A percentile compares a stretch with the other conserved stretches of the same genome.
Evolutionary conservation across 768 basidiomycete species (phyloP).

Genomic region (Chalciporus chontae): DNA sequence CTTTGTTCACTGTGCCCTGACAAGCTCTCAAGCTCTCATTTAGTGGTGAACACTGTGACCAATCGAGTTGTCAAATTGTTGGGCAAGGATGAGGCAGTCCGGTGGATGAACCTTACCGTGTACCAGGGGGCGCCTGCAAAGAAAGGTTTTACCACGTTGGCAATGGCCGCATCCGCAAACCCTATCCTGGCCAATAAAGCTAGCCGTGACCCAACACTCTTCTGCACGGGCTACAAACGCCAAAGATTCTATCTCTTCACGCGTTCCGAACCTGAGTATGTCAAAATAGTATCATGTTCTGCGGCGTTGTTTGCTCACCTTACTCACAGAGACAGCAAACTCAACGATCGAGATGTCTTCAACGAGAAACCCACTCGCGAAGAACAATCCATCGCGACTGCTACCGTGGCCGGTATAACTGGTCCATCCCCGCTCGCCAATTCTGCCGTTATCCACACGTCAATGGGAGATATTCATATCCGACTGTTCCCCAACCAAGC

Average conservation of each 20-base stretch:
- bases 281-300: slow-evolving; percentile 10
- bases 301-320: neutral
- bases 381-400: slow-evolving; percentile 82
- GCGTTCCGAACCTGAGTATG: slow-evolving; percentile 84
- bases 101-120: slow-evolving; percentile 83
- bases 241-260: slow-evolving; percentile 95
- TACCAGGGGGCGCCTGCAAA: slow-evolving; percentile 96
- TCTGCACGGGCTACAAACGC: slow-evolving; percentile 91
- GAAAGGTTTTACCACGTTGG: slow-evolving; percentile 78
- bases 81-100: slow-evolving; percentile 91
- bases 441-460: slow-evolving; percentile 90
- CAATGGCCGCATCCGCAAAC: slow-evolving; percentile 95
- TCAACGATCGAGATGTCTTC: slow-evolving; percentile 92
- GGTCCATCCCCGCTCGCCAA: slow-evolving; percentile 73
- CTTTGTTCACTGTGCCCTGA: neutral
- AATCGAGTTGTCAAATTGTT: slow-evolving; percentile 86
- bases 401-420: slow-evolving; percentile 44
- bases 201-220: slow-evolving; percentile 83
- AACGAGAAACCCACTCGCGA: slow-evolving; percentile 97
- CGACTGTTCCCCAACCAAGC: slow-evolving; percentile 87
- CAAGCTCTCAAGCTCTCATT: neutral
- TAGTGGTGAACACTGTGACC: slow-evolving; percentile 92
- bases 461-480: slow-evolving; percentile 88
- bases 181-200: slow-evolving; percentile 87
- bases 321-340: slow-evolving; percentile 68